Evolutionary conservation across 2,329 filamentous ascomycete species (phyloP), one percentile per base, ranked within the genome.

Genomic region (Salinomyces thailandicus): DNA sequence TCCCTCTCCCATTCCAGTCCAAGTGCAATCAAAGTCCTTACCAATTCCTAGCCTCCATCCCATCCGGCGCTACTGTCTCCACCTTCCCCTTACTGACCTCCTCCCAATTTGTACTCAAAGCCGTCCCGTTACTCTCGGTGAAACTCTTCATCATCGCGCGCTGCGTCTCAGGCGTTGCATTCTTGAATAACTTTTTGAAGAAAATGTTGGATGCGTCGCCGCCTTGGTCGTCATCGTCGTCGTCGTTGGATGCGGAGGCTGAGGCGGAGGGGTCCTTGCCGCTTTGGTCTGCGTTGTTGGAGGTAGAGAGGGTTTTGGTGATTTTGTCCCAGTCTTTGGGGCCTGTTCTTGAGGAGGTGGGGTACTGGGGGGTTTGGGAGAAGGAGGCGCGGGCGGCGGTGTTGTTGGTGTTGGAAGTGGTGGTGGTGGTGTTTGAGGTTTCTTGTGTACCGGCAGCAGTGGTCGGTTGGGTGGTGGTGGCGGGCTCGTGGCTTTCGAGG

Each of bases 71-170:
- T 22, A 67, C 62, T 0, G 78, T 82, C 55, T 84, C 75, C 17
- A 95, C 81, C 16, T 64, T 80, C 13, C 75, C 76, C 44, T 69
- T 73, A 34, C 75, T 74, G 14, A 95, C 89, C 43, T 93, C 82
- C 7, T 66, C 62, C 91, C 91, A 98, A 57, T 89, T 85, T 0
- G 91, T 98, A 60, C 85, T 95, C 33, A 98, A 65, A 2, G 83
- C 75, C 0, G 91, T 98, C 4, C 91, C 91, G 49, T 93, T 91
- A 60, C 87, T 95, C 68, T 98, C 89, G 11, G 77, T 71, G 54
- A 85, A 96, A 55, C 85, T 93, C 74, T 98, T 98, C 77, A 93
- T 85, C 91, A 98, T 98, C 6, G 91, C 91, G 2, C 86, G 77
- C 55, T 78, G 77, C 40, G 85, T 84, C 50, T 98, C 89, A 0